Evolutionary conservation across 228 moss, liverwort and hornwort genomes (phyloP).

Genomic region (Sphagnum fallax): DNA sequence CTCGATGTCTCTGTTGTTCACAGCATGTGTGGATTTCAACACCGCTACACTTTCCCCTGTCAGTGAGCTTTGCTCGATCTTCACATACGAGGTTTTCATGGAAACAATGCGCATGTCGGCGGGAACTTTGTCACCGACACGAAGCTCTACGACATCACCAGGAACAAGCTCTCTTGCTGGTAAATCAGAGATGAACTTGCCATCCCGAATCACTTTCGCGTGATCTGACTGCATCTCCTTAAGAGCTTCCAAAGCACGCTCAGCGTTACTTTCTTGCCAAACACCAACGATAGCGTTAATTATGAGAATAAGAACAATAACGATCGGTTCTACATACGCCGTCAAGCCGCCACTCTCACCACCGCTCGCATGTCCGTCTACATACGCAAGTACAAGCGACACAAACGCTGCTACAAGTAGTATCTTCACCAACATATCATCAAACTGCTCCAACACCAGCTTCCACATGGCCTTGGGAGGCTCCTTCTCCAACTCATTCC

Average conservation of each 20-base stretch:
- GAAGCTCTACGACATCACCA: conserved; percentile 52
- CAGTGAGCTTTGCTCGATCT: conserved; percentile 49
- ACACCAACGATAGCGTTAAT: conserved; percentile 57
- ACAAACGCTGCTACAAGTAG: conserved; percentile 49
- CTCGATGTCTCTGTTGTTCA: conserved; percentile 39
- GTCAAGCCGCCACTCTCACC: conserved; percentile 19
- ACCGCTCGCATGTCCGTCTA: conserved; percentile 18
- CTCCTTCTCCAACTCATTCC: conserved; percentile 61
- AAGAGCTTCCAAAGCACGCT: conserved; percentile 42
- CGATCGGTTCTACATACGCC: conserved; percentile 48
- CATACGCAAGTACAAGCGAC: conserved; percentile 40
- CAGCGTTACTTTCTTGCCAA: conserved; percentile 66
- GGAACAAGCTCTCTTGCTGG: conserved; percentile 54
- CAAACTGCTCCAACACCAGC: conserved; percentile 57
- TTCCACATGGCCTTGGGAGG: conserved; percentile 50
- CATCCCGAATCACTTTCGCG: conserved; percentile 28
- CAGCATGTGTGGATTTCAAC: conserved; percentile 37
- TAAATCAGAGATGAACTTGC: conserved; percentile 21
- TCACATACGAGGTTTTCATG: conserved; percentile 36
- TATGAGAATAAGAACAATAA: conserved; percentile 46
- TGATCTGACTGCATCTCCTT: conserved; percentile 53
- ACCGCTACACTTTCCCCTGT: conserved; percentile 55
- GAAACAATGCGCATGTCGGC: conserved; percentile 40
- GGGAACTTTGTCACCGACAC: conserved; percentile 56
- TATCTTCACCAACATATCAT: conserved; percentile 53